Base-by-base conservation (phyloP, 179 eudicot species). In the Silene coronaria region DNA sequence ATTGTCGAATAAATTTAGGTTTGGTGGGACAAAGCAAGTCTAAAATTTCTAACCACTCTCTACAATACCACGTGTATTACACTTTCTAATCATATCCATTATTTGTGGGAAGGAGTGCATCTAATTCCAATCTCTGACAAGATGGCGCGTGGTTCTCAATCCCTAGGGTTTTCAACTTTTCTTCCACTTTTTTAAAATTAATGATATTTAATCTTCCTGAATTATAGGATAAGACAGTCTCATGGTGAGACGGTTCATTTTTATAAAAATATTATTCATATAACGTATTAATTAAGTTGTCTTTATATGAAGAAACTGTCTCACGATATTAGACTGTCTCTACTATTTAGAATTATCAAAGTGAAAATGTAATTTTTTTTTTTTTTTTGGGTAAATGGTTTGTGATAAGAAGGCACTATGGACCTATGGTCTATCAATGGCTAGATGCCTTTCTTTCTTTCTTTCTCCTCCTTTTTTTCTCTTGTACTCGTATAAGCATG, bases 371-470 rank as follows among this genome's bases (percentile, higher is more conserved):
- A 14, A 14, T 51, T 48, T 5, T 51, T 51, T 51, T 0, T 51
- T 64, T 70, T 62, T 22, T 38, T 64, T 71, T 61, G 4, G 66
- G 32, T 75, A 60, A 77, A 80, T 80, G 71, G 71, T 57, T 80
- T 59, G 73, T 72, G 83, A 80, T 80, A 80, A 80, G 73, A 80
- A 80, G 76, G 83, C 83, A 76, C 79, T 76, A 76, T 69, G 72
- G 28, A 53, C 19, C 58, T 53, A 53, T 53, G 58, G 58, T 53
- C 58, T 57, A 70, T 53, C 58, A 38, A 70, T 67, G 13, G 65
- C 46, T 17, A 65, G 77, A 76, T 67, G 74, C 80, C 71, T 77
- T 63, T 51, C 38, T 55, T 70, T 64, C 10, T 65, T 36, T 6
- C 68, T 57, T n/a, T 27, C 34, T 64, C 63, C 38, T 36, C 63